Evolutionary conservation across 2,329 filamentous ascomycete genomes (phyloP), one percentile per base, ranked within the genome.

Genomic region (Whalleya microplaca): DNA sequence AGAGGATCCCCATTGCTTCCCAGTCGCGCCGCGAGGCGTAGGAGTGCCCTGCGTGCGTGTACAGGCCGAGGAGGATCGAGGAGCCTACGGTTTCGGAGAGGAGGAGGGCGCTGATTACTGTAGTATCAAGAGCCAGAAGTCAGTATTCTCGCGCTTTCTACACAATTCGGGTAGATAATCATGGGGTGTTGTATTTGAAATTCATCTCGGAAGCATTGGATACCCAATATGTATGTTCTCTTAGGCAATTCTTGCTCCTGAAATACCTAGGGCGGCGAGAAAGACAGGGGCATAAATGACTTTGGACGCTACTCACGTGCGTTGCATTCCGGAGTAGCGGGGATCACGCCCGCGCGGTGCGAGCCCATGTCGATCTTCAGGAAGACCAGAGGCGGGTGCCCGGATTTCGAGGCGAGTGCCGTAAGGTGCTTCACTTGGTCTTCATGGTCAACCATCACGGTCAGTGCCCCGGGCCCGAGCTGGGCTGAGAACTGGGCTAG

Each of bases 341-440:
- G 80, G 1, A 77, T 67, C 0, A 92, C 78, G 19, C 91, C 91
- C 0, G 90, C 89, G 16, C 91, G 86, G 66, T 85, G 80, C 63
- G 85, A 85, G 10, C 89, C 89, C 48, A 89, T 86, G 69, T 94
- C 89, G 41, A 94, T 83, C 66, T 93, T 93, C 66, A 93, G 76
- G 67, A 87, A 90, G 14, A 90, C 76, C 0, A 77, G 78, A 2
- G 86, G 82, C 1, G 75, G 70, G 45, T 76, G 73, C 16, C 79
- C 81, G 1, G 78, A 76, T 1, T 73, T 64, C 2, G 71, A 66
- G 41, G 76, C 69, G 5, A 80, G 67, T 0, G 74, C 67, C n/a
- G 84, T 71, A 5, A 79, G 72, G 40, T 73, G 62, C 1, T 76
- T 69, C 2, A 91, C 70, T 69, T 91, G 88, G 10, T 78, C 77